Percentiles rank a stretch among this genome's conserved stretches.
These are phyloP conservation scores for Neoboletus subvelutipes DNA, from an alignment of 768 basidiomycete genomes.

Conservation along the genomic window DNA sequence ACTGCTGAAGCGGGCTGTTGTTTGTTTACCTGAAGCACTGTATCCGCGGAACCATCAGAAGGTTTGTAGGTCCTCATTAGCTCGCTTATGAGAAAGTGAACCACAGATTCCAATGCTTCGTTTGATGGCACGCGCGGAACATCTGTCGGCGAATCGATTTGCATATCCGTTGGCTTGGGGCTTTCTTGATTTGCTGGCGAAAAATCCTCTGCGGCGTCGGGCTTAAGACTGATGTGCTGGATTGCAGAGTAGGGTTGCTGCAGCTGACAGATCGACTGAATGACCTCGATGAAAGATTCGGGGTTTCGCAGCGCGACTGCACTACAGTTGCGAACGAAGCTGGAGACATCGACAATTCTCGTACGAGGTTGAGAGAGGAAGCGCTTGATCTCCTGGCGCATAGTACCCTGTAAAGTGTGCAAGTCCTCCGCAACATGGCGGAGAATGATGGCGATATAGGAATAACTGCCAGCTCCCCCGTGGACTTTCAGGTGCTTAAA, in stretches of 20 bases:
- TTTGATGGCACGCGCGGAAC: slow-evolving; percentile 27
- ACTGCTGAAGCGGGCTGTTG: slow-evolving; percentile 8
- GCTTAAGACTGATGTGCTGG: slow-evolving; percentile 60
- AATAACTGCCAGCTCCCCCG: slow-evolving; percentile 66
- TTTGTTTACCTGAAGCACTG: slow-evolving; percentile 14
- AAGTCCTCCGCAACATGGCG: slow-evolving; percentile 88
- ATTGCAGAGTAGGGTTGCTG: slow-evolving; percentile 58
- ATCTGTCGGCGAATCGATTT: slow-evolving; percentile 45
- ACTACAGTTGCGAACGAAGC: slow-evolving; percentile 74
- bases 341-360: slow-evolving; percentile 62
- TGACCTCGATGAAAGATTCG: slow-evolving; percentile 68
- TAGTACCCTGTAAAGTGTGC: slow-evolving; percentile 59
- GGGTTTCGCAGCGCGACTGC: slow-evolving; percentile 83
- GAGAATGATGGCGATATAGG: slow-evolving; percentile 84
- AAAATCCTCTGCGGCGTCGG: slow-evolving; percentile 28
- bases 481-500: slow-evolving; percentile 65
- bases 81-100: slow-evolving; percentile 74
- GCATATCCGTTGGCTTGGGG: slow-evolving; percentile 50
- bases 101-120: slow-evolving; percentile 55
- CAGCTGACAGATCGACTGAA: slow-evolving; percentile 70
- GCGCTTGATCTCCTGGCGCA: slow-evolving; percentile 80
- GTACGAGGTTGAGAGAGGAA: slow-evolving; percentile 76
- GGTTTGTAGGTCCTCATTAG: slow-evolving; percentile 62
- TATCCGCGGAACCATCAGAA: slow-evolving; percentile 31
- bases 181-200: slow-evolving; percentile 10